phyloP scores from a whole-genome alignment of 2,329 filamentous ascomycete species.

The Paracoccidioides lutzii region DNA sequence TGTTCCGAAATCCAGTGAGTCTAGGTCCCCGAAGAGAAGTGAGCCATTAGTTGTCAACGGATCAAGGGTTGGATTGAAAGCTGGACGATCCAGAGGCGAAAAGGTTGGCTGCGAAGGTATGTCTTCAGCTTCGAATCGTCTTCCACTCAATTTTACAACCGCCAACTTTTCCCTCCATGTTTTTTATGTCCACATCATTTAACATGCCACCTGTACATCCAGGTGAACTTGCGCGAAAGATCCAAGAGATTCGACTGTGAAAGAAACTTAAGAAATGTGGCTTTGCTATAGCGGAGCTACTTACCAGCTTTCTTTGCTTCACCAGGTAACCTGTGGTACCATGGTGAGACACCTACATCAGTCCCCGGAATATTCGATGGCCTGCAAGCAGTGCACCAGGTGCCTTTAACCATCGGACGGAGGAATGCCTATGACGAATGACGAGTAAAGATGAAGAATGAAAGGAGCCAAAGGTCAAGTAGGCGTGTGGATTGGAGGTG shows the following conservation, averaged over 20 bases:
- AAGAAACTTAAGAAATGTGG: neutral
- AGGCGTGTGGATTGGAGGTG: no score
- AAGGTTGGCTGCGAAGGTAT: slow-evolving; percentile 6
- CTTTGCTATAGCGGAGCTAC: neutral
- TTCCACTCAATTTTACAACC: neutral
- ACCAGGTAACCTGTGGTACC: neutral
- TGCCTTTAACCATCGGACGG: neutral
- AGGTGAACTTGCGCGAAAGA: slow-evolving; percentile 5
- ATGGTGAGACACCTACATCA: neutral
- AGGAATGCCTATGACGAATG: neutral
- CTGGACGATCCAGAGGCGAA: slow-evolving; percentile 3
- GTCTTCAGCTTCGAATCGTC: neutral
- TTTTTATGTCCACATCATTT: neutral
- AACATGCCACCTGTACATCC: neutral
- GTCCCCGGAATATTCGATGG: neutral
- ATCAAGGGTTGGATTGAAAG: slow-evolving; percentile 16
- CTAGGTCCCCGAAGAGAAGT: slow-evolving; percentile 11
- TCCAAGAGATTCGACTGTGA: slow-evolving; percentile 7
- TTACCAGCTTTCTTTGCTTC: neutral
- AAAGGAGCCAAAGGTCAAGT: neutral
- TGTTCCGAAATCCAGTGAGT: slow-evolving; percentile 8
- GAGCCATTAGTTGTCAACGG: slow-evolving; percentile 25
- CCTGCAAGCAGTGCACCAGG: neutral
- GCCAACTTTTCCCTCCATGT: no score
- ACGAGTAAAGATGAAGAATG: neutral